These are phyloP conservation scores for Stachybotrys chartarum DNA, from an alignment of 2,329 filamentous ascomycete species.

Conservation along the genomic window DNA sequence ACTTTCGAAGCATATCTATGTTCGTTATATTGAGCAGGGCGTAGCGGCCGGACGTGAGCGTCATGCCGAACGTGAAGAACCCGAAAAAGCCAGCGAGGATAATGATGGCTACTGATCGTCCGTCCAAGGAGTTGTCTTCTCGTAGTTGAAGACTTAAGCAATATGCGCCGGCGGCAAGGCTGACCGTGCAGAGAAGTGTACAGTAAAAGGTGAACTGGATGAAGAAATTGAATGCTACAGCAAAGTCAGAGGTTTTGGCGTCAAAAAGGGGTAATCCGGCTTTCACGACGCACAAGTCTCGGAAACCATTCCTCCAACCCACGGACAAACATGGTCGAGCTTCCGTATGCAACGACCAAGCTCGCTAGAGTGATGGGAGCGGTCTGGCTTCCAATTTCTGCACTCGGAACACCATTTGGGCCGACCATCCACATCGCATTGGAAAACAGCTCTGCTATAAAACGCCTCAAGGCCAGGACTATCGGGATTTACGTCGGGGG, in stretches of 20 bases:
- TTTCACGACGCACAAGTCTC: conserved; percentile 55
- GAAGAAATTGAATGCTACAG: conserved; percentile 78
- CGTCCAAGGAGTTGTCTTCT: conserved; percentile 37
- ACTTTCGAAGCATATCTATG: conserved; percentile 66
- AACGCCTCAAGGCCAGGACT: conserved; percentile 66
- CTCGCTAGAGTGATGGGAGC: conserved; percentile 80
- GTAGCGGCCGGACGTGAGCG: conserved; percentile 62
- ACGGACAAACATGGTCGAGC: conserved; percentile 96
- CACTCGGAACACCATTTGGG: conserved; percentile 83
- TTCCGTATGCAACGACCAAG: conserved; percentile 74
- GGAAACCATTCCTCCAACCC: conserved; percentile 88
- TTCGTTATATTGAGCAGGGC: conserved; percentile 72
- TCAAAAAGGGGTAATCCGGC: neutral
- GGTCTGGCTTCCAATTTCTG: conserved; percentile 79
- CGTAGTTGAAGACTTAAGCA: conserved; percentile 50
- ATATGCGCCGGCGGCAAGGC: conserved; percentile 56
- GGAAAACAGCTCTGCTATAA: conserved; percentile 75
- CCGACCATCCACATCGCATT: conserved; percentile 76
- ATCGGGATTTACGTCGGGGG: conserved; percentile 45
- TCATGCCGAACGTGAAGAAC: conserved; percentile 76
- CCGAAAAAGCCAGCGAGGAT: conserved; percentile 65
- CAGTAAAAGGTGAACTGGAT: conserved; percentile 78
- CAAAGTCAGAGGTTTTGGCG: neutral
- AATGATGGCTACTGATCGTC: conserved; percentile 59
- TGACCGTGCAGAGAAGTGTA: conserved; percentile 56